Conservation (phyloP, 139 green algal species). For the Auxenochlorella pyrenoidosa region DNA sequence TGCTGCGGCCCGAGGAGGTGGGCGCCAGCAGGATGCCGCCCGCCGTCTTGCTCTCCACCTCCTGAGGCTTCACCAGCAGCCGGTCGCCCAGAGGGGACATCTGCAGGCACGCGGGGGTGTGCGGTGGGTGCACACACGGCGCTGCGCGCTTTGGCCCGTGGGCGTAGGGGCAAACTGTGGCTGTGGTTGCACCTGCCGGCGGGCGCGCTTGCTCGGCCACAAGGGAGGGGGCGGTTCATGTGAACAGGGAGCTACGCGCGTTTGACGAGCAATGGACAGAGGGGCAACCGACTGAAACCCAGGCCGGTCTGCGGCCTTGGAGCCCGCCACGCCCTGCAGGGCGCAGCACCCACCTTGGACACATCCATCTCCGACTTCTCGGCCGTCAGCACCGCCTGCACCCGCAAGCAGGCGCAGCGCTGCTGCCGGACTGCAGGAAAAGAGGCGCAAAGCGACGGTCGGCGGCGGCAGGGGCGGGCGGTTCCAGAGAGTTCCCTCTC, state of each 20-base stretch:
- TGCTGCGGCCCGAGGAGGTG: conserved; percentile 30
- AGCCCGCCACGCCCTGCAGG: too few species aligned
- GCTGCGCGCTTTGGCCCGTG: too few species aligned
- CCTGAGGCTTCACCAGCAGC: conserved; percentile 60
- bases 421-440: conserved; percentile 17
- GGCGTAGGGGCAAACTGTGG: too few species aligned
- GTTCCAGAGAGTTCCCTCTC: conserved; percentile 25
- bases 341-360: conserved; percentile 9
- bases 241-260: too few species aligned
- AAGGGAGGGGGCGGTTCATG: too few species aligned
- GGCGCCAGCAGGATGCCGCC: conserved; percentile 58
- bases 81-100: conserved; percentile 66
- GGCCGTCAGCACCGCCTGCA: conserved; percentile 40
- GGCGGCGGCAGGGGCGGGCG: background rate
- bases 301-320: too few species aligned
- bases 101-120: conserved; percentile 33
- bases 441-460: too few species aligned
- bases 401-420: conserved; percentile 17
- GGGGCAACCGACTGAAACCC: too few species aligned
- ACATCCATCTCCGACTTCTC: conserved; percentile 41
- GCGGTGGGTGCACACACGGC: too few species aligned
- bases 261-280: too few species aligned
- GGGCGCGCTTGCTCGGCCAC: too few species aligned
- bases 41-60: conserved; percentile 49
- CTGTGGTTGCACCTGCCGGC: too few species aligned